phyloP scores from a whole-genome alignment of 1,284 basidiomycete genomes.

The Exobasidium rhododendri region DNA sequence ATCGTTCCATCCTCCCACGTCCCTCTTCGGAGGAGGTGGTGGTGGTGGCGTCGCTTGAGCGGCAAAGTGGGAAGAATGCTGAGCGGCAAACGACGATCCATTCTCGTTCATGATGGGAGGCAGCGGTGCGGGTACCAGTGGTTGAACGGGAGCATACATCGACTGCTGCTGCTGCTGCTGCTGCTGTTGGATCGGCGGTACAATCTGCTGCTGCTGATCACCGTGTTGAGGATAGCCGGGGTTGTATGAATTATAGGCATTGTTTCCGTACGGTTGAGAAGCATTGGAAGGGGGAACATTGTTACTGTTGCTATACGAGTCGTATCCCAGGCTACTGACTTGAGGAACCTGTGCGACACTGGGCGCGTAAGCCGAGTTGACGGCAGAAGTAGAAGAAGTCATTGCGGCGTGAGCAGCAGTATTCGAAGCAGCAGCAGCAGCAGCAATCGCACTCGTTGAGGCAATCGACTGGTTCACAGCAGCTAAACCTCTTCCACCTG shows the following conservation, averaged over 20 bases:
- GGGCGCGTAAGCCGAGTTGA: slow-evolving; percentile 10
- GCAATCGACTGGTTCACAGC: slow-evolving; percentile 14
- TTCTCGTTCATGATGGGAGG: slow-evolving; percentile 27
- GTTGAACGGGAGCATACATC: slow-evolving; percentile 35
- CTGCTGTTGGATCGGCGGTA: slow-evolving; percentile 16
- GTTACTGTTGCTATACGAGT: slow-evolving; percentile 17
- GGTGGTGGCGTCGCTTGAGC: slow-evolving; percentile 44
- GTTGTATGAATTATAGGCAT: background rate
- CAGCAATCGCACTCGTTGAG: background rate
- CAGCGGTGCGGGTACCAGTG: slow-evolving; percentile 54
- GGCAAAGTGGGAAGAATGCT: slow-evolving; percentile 2
- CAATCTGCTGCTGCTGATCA: background rate
- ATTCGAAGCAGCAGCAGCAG: slow-evolving; percentile 21
- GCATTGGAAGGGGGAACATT: too few relatives aligned
- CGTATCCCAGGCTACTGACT: background rate
- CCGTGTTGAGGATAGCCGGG: background rate
- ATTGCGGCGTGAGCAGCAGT: slow-evolving; percentile 25
- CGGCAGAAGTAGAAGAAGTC: slow-evolving; percentile 4
- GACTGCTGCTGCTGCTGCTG: slow-evolving; percentile 34
- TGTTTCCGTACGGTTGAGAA: background rate
- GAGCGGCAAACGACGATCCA: background rate
- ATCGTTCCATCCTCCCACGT: slow-evolving; percentile 88
- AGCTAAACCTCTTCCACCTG: slow-evolving; percentile 22
- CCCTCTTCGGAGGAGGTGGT: slow-evolving; percentile 60
- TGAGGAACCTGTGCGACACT: slow-evolving; percentile 9